Conservation (phyloP, 2,329 filamentous ascomycete species). For the Xylariaceae sp. region DNA sequence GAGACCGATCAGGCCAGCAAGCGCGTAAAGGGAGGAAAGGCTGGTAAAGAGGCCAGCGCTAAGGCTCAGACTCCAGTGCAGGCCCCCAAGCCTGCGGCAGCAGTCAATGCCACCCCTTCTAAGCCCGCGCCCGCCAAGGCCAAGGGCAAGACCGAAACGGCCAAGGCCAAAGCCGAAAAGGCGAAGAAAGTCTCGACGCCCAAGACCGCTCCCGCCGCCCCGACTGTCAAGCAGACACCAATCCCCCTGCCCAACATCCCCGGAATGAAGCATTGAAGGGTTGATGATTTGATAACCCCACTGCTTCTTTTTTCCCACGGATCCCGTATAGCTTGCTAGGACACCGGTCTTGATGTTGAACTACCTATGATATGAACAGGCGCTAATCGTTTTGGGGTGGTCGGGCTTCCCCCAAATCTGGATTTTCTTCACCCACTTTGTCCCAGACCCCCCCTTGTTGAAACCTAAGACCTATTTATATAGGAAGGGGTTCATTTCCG, state of each 20-base stretch:
- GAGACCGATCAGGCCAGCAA: constrained; percentile 29
- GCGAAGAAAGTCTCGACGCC: constrained; percentile 3
- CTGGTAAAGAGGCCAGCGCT: constrained; percentile 3
- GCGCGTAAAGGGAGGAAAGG: constrained; percentile 26
- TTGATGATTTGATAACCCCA: background rate
- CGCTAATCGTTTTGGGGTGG: background rate
- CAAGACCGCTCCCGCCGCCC: constrained; percentile 13
- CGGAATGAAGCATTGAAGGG: constrained; percentile 25
- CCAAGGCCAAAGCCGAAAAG: constrained; percentile 18
- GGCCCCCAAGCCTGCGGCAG: constrained; percentile 27
- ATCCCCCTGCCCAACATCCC: constrained; percentile 24
- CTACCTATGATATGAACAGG: background rate
- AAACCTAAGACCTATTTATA: too few species aligned
- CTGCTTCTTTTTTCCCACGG: background rate
- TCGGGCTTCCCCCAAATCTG: too few species aligned
- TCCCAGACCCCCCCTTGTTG: too few species aligned
- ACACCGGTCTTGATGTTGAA: background rate
- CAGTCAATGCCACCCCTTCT: constrained; percentile 20
- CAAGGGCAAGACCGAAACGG: constrained; percentile 31
- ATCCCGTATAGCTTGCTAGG: background rate
- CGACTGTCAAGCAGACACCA: constrained; percentile 22
- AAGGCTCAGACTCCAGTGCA: constrained; percentile 34
- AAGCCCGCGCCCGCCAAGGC: constrained; percentile 23
- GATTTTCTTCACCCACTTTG: too few species aligned
- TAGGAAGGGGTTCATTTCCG: too few species aligned